Evolutionary conservation across 1,139 yeast genomes (phyloP), one percentile per base, ranked within the genome.

Genomic region (Lipomyces yarrowii): DNA sequence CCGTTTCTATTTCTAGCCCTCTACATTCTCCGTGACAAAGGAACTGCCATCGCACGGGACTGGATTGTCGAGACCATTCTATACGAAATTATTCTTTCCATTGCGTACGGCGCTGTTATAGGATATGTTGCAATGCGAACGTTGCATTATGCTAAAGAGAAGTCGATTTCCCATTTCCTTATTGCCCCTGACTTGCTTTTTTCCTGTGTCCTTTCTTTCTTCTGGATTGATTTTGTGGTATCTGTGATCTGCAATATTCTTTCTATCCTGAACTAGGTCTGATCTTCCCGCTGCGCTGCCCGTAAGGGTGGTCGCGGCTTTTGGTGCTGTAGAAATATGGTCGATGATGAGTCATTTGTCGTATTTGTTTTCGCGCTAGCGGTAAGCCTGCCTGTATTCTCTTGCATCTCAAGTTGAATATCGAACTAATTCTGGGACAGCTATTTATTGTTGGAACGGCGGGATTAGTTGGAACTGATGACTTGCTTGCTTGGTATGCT

Each of bases 1-100:
- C 82, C 82, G 4, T 79, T 79, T 68, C 74, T 79, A 33, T 75
- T 76, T 60, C 72, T 79, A 32, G 80, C 80, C 2, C 72, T 77
- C 23, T 74, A 73, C 58, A 73, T 79, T 10, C 70, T 77, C 52
- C 72, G 74, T 6, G 74, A 74, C 64, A 56, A 67, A 15, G 77
- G 77, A 1, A 63, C 73, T 2, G 71, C 71, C 13, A 74, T 79
- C 52, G 77, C 79, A 18, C 72, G 74, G 58, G 73, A 78, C 39
- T 79, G 81, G 80, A 66, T 79, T 26, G 74, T 78, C 39, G 73
- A 78, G 52, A 77, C 81, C 8, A 69, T 79, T 11, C 42, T 77
- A 30, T 79, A 79, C 69, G 78, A 79, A 67, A 76, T 79, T 67
- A 64, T 73, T 6, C 71, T 79, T 21, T 77, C 80, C 8, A 71